Evolutionary conservation across 257 asterid genomes (phyloP), one percentile per base, ranked within the genome.

Genomic region (Pogostemon cablin): DNA sequence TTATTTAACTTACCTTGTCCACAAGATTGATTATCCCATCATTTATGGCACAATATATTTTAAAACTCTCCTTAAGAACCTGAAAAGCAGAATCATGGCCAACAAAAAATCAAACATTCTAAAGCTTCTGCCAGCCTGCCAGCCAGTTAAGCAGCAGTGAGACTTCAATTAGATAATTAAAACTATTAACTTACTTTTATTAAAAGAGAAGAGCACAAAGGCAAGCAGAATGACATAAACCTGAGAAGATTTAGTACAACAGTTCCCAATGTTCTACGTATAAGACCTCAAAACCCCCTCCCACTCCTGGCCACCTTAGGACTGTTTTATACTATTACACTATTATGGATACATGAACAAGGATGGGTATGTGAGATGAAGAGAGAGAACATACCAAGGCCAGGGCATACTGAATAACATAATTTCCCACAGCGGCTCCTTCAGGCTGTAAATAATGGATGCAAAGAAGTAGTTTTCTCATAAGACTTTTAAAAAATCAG

Each of bases 1-100:
- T 66, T 34, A 63, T 61, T 58, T 53, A 69, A 67, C 77, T 78
- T 85, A 90, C 99, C 99, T 91, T 95, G 85, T 95, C 99, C 56
- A 95, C 91, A 80, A 95, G 98, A 83, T 95, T 95, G 74, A 95
- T 90, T 37, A 90, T 95, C 74, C 99, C 99, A 81, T 95, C 99
- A 81, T 92, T 95, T 72, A 95, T 87, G 69, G 98, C 86, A 63
- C 97, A 91, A 72, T 95, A 95, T 66, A 95, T 91, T 84, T 91
- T 95, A 72, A 95, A 91, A 86, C 99, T 95, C 84, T 95, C 99
- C 81, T 95, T 95, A 54, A 95, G 99, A 59, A 95, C 97, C 99
- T 95, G 92, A 62, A 81, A 73, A 15, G 61, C 64, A 69, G 82
- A 75, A 73, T 8, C 61, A 56, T 52, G 67, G 56, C 48, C 55